Evolutionary conservation across 495 filamentous ascomycete species (phyloP).

Genomic region (Hypoxylon fragiforme): DNA sequence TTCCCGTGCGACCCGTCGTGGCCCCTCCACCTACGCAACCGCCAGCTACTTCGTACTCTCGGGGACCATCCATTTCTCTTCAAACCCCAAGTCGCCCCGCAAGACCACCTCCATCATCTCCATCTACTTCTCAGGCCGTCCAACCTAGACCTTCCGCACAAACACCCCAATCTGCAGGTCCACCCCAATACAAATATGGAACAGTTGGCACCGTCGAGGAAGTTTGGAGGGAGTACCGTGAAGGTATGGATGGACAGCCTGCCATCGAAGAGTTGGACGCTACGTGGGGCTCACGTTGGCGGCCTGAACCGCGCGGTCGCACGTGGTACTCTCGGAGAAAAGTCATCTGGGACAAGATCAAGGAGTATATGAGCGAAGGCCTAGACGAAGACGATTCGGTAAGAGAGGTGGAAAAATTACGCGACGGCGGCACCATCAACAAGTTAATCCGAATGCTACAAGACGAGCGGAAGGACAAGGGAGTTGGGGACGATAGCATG

Average conservation of each 20-base stretch:
- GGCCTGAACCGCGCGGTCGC: conserved; percentile 39
- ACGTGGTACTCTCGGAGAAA: conserved; percentile 43
- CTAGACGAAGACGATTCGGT: conserved; percentile 39
- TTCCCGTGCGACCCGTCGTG: conserved; percentile 28
- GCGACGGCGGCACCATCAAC: conserved; percentile 40
- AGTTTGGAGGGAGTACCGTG: conserved; percentile 42
- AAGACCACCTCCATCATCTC: conserved; percentile 31
- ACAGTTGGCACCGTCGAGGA: conserved; percentile 39
- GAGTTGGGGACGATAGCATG: conserved; percentile 28
- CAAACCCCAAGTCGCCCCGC: conserved; percentile 36
- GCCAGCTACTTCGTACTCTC: conserved; percentile 27
- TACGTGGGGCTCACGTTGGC: conserved; percentile 40
- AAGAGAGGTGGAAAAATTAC: conserved; percentile 38
- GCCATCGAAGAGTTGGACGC: conserved; percentile 40
- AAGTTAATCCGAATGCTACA: conserved; percentile 41
- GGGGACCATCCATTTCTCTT: conserved; percentile 30
- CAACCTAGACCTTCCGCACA: conserved; percentile 23
- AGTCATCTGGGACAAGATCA: conserved; percentile 44
- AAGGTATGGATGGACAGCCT: conserved; percentile 40
- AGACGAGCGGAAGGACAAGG: conserved; percentile 40
- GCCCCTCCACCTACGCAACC: conserved; percentile 35
- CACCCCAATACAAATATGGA: conserved; percentile 39
- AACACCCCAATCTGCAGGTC: conserved; percentile 29
- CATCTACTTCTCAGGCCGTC: conserved; percentile 22
- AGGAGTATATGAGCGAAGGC: conserved; percentile 38